Base-by-base conservation (phyloP, 495 filamentous ascomycete genomes). In the Recurvomyces mirabilis region DNA sequence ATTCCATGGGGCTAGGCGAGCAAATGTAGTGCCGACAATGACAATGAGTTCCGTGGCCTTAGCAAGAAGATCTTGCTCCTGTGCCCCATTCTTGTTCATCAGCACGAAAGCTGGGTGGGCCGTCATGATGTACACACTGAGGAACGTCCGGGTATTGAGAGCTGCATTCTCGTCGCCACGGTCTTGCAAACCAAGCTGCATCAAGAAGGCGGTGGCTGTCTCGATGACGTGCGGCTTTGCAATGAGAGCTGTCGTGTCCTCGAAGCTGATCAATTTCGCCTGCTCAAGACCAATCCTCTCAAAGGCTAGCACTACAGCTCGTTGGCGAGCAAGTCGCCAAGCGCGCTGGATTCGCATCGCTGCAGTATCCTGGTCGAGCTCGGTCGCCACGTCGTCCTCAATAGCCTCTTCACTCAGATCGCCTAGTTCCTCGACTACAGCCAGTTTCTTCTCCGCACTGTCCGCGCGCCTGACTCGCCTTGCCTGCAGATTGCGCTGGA, bases 21-120 rank as follows among this genome's bases (percentile, higher is more conserved):
- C 73, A 3, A 87, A 55, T 21, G 84, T 79, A 38, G 78, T 82
- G 59, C 94, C 86, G 58, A 96, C 94, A 11, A 70, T 77, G 14
- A 79, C 74, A 3, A 96, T 68, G 15, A 96, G 69, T 58, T 93
- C 88, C 49, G 81, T 77, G 1, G 89, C 86, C 62, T 95, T 95
- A 26, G 71, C 70, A 41, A 93, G 85, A 45, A 98, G 68, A 60
- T 93, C 89, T 68, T 93, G 81, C 65, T 94, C 88, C 64, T 84
- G 81, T 38, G 78, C 77, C 12, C 82, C 82, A 50, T 87, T 79
- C 44, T 85, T 85, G 54, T 74, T 80, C 53, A 73, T 78, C 36
- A 98, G 65, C 35, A 95, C 87, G 52, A 93, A 79, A n/a, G 77
- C 70, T 0, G 93, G 87, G 65, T 98, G 91, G 0, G 87, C 89